phyloP scores from a whole-genome alignment of 441 rosid species.

The Arabidopsis hybrid region DNA sequence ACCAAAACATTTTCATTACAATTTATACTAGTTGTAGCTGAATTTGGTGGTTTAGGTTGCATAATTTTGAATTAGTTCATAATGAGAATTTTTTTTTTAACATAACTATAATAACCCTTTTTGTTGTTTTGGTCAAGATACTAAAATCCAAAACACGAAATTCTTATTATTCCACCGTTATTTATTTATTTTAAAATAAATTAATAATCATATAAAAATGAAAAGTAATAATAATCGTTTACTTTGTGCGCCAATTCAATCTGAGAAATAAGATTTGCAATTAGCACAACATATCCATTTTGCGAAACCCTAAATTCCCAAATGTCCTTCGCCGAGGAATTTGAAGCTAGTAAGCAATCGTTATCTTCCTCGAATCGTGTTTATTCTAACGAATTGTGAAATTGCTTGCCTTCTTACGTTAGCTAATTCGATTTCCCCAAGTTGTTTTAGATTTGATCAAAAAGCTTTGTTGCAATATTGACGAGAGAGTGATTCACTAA shows the following conservation, averaged over 20 bases:
- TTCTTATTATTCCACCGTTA: neutral
- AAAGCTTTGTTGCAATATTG: no score
- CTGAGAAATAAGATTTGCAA: neutral
- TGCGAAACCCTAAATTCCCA: slow-evolving; percentile 48
- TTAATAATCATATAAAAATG: neutral
- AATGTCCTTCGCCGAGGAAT: slow-evolving; percentile 87
- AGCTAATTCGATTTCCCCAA: slow-evolving; percentile 4
- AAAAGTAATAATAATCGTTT: neutral
- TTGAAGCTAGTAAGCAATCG: slow-evolving; percentile 72
- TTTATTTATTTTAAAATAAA: neutral
- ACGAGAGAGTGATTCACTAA: no score
- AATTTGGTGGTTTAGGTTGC: slow-evolving; percentile 40
- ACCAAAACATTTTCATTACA: neutral
- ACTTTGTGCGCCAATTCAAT: slow-evolving; percentile 10
- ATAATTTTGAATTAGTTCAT: slow-evolving; percentile 14
- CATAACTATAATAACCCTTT: neutral
- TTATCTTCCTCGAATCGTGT: slow-evolving; percentile 13
- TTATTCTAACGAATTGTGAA: neutral
- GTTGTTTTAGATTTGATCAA: neutral
- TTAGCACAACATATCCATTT: neutral
- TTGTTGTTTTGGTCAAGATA: no score
- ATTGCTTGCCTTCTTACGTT: neutral
- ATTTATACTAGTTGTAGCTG: slow-evolving; percentile 3
- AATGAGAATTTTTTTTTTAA: neutral
- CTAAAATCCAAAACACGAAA: neutral